These are phyloP conservation scores for Lactarius akahatsu DNA, from an alignment of 768 basidiomycete species.

Conservation along the genomic window DNA sequence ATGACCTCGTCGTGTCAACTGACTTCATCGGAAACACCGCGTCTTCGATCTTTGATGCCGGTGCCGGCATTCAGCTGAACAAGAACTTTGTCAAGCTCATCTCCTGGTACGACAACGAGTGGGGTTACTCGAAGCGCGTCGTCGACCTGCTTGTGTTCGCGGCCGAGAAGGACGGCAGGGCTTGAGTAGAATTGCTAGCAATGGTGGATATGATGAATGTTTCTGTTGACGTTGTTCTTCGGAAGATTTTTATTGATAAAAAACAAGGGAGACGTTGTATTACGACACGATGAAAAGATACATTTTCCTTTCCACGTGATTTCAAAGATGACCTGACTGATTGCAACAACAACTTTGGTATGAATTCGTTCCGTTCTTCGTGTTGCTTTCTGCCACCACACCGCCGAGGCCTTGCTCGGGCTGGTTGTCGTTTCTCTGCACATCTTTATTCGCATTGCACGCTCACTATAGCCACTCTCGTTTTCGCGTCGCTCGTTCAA, in stretches of 20 bases:
- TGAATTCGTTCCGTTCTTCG: conserved; percentile 14
- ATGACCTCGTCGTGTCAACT: conserved; percentile 90
- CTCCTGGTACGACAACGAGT: conserved; percentile 94
- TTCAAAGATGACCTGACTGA: background rate
- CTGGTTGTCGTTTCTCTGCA: conserved; percentile 15
- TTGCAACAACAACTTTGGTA: conserved; percentile 11
- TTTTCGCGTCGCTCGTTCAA: conserved; percentile 22
- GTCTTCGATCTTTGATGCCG: conserved; percentile 93
- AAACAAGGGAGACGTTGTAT: conserved; percentile 12
- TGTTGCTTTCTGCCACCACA: conserved; percentile 27
- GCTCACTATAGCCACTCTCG: conserved; percentile 13
- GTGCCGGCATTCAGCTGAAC: conserved; percentile 91
- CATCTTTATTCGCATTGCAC: conserved; percentile 18
- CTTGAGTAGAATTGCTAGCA: conserved; percentile 14
- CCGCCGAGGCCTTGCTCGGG: conserved; percentile 10
- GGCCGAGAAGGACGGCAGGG: conserved; percentile 63
- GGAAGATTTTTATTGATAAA: conserved; percentile 26
- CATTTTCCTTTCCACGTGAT: conserved; percentile 17
- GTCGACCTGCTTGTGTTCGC: conserved; percentile 83
- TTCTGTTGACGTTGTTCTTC: background rate
- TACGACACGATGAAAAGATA: background rate
- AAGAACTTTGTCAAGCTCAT: conserved; percentile 94
- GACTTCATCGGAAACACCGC: conserved; percentile 81
- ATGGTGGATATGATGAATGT: background rate
- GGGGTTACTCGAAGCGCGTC: conserved; percentile 92